These are phyloP conservation scores for Blechomonas ayalai DNA, from an alignment of 208 protist species.

Conservation along the genomic window DNA sequence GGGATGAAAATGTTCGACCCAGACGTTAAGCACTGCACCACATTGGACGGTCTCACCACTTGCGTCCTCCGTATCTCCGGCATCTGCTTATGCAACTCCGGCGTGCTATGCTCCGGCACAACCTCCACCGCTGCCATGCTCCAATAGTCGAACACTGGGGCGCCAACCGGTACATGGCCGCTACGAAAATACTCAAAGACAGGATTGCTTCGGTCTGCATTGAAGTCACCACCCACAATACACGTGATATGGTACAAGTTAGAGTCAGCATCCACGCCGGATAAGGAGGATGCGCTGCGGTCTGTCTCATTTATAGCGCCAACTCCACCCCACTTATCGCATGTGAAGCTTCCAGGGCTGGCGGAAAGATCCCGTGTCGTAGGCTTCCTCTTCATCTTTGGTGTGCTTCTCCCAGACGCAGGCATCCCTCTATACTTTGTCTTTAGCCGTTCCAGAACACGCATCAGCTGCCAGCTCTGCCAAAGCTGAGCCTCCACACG, in stretches of 20 bases:
- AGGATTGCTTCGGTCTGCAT: constrained; percentile 47
- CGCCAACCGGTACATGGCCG: constrained; percentile 20
- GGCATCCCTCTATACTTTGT: constrained; percentile 46
- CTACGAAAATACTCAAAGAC: constrained; percentile 38
- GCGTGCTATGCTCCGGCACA: not conserved
- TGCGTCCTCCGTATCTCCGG: not conserved
- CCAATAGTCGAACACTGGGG: constrained; percentile 46
- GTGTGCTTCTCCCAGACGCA: too few relatives aligned
- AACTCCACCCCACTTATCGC: too few relatives aligned
- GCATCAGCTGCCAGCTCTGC: constrained; percentile 62
- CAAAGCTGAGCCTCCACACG: constrained; percentile 75
- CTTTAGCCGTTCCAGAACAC: constrained; percentile 45
- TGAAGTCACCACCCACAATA: constrained; percentile 79
- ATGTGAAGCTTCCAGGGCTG: too few relatives aligned
- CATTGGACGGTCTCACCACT: too few relatives aligned
- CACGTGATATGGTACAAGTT: constrained; percentile 35
- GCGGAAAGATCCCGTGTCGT: too few relatives aligned
- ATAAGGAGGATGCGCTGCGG: too few relatives aligned
- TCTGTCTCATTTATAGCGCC: too few relatives aligned
- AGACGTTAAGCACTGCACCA: too few relatives aligned
- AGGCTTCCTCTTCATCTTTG: too few relatives aligned
- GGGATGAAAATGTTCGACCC: too few relatives aligned
- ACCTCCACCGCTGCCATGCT: not conserved
- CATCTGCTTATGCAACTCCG: not conserved
- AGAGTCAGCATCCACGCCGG: too few relatives aligned